Base-by-base conservation (phyloP, 768 basidiomycete species). In the Termitomyces titanicus region DNA sequence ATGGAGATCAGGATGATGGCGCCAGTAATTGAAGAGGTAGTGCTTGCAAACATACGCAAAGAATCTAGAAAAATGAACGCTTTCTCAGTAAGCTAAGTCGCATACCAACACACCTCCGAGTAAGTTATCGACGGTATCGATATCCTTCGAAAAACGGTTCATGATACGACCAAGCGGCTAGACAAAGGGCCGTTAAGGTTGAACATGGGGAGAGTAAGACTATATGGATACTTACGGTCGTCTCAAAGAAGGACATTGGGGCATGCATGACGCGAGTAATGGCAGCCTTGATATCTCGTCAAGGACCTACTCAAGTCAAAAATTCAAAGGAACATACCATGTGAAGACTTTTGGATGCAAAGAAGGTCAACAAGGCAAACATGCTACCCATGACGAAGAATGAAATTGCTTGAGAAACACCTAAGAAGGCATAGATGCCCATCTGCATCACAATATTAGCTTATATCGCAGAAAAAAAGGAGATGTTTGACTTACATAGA, bases 231-330 rank as follows among this genome's bases (percentile, higher is more conserved):
- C 75, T 62, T 63, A 86, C 85, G 5, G 89, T 91, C 1, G 86
- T 93, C 65, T 95, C 94, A 65, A 93, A 95, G 74, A 93, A 94
- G 7, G 83, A 84, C 86, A 92, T 93, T 0, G 92, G 92, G 0
- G 92, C 90, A 66, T 85, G 82, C 79, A 95, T 81, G 46, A 94
- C 80, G 20, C 86, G 81, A 8, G 74, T 70, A 52, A 90, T 80
- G 5, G 89, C 84, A 56, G 70, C 71, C 84, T 86, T 39, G 45
- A 47, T 45, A 43, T 53, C 27, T 9, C 15, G 11, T 20, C 7
- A 44, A 35, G 20, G 25, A 45, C 18, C 38, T 3, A 17, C 12
- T 7, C 35, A 29, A 24, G 27, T 29, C 3, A 15, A 44, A 27
- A 3, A 12, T 22, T 37, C 15, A 34, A n/a, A 13, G 2, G 24